Evolutionary conservation across 129 eudicot genomes (phyloP).

Genomic region (Apium graveolens): DNA sequence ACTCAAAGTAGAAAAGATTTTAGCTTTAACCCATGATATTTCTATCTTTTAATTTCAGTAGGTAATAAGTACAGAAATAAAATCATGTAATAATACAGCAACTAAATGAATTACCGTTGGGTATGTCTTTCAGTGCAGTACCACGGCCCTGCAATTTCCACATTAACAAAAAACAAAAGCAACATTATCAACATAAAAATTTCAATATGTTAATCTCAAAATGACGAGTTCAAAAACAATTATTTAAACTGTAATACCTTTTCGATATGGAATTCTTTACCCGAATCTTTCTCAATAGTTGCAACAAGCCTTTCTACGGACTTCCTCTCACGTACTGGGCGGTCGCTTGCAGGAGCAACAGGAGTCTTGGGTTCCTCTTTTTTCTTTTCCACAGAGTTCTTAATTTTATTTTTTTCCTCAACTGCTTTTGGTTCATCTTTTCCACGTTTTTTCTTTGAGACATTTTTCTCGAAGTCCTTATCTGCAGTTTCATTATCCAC

Average conservation of each 20-base stretch:
- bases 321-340: conserved; percentile 90
- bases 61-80: background rate
- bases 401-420: conserved; percentile 26
- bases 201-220: background rate
- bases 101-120: conserved; percentile 45
- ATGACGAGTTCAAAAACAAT: background rate
- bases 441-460: conserved; percentile 34
- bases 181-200: background rate
- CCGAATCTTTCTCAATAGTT: conserved; percentile 53
- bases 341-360: conserved; percentile 42
- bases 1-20: background rate
- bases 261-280: conserved; percentile 60
- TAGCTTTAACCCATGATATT: background rate
- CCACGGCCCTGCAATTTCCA: conserved; percentile 83
- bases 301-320: conserved; percentile 92
- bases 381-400: conserved; percentile 32
- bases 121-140: conserved; percentile 84
- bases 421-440: conserved; percentile 27
- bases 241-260: conserved; percentile 37
- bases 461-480: conserved; percentile 32
- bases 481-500: conserved; percentile 26
- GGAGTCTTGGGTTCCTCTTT: conserved; percentile 65
- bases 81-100: background rate
- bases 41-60: background rate
- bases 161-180: background rate